Percentiles rank a stretch among this genome's conserved stretches.
phyloP scores from a whole-genome alignment of 2,329 filamentous ascomycete genomes.

The Microsporum ferrugineum region DNA sequence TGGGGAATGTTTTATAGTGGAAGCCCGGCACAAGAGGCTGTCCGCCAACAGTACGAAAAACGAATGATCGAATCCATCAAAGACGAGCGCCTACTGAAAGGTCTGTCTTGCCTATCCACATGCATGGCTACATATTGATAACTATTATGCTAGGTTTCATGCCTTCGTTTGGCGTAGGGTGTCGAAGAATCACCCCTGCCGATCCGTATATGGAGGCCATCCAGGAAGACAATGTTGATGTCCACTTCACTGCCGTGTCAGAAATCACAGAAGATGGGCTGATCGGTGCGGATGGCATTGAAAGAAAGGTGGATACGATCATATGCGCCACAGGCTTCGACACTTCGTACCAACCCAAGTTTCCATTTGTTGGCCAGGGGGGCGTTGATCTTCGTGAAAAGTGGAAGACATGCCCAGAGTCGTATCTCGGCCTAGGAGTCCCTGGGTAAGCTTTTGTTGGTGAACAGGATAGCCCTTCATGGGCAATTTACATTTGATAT shows the following conservation, averaged over 20 bases:
- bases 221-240: constrained; percentile 27
- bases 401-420: constrained; percentile 8
- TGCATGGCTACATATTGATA: too few species aligned
- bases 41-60: constrained; percentile 28
- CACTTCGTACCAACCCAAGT: constrained; percentile 20
- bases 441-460: constrained; percentile 14
- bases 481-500: background rate
- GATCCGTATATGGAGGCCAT: constrained; percentile 43
- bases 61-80: constrained; percentile 43
- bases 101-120: constrained; percentile 11
- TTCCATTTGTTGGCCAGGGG: constrained; percentile 18
- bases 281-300: constrained; percentile 13
- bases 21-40: constrained; percentile 31
- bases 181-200: constrained; percentile 40
- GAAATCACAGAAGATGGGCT: constrained; percentile 24
- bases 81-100: constrained; percentile 39
- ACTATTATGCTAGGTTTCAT: constrained; percentile 9
- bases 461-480: background rate
- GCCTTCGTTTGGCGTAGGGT: constrained; percentile 28
- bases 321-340: constrained; percentile 28
- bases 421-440: constrained; percentile 18
- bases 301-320: constrained; percentile 20
- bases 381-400: constrained; percentile 17
- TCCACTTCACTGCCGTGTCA: constrained; percentile 24
- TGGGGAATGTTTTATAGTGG: constrained; percentile 39